Evolutionary conservation across 495 filamentous ascomycete species (phyloP).

Genomic region (Trichoderma virens): DNA sequence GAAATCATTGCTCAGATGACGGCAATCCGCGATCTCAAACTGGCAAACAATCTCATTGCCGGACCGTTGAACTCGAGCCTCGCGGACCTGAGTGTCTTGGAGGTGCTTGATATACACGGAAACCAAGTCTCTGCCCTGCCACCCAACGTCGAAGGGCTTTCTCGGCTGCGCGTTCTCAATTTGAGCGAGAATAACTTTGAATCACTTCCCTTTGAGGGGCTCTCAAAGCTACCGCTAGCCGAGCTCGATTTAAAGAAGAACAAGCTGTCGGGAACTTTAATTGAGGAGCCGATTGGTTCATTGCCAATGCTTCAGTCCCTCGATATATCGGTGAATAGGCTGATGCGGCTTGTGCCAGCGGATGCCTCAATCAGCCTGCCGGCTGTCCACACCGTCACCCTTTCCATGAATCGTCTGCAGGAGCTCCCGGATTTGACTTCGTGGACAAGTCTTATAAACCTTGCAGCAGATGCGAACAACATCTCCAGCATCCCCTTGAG

Average conservation of each 20-base stretch:
- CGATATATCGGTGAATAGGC: constrained; percentile 67
- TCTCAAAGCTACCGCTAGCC: constrained; percentile 59
- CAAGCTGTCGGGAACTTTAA: constrained; percentile 61
- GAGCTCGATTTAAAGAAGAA: constrained; percentile 78
- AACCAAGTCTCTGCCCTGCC: constrained; percentile 80
- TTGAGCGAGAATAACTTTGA: constrained; percentile 68
- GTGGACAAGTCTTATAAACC: constrained; percentile 63
- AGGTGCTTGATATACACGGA: constrained; percentile 69
- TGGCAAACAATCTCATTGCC: constrained; percentile 69
- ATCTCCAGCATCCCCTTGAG: constrained; percentile 67
- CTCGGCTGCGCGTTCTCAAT: constrained; percentile 64
- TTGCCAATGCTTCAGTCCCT: constrained; percentile 61
- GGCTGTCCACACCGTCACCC: constrained; percentile 61
- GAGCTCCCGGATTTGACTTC: constrained; percentile 58
- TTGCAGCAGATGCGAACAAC: constrained; percentile 74
- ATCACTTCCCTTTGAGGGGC: constrained; percentile 56
- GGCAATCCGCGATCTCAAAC: constrained; percentile 67
- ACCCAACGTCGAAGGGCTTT: constrained; percentile 52
- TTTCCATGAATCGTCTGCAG: constrained; percentile 70
- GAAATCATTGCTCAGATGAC: constrained; percentile 63
- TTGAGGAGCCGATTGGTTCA: constrained; percentile 49
- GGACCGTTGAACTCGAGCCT: constrained; percentile 55
- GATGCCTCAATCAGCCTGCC: constrained; percentile 45
- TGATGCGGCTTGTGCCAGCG: constrained; percentile 41
- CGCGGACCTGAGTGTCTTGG: constrained; percentile 54